Base-by-base conservation (phyloP, 2,329 filamentous ascomycete species). In the Emergomyces africanus region DNA sequence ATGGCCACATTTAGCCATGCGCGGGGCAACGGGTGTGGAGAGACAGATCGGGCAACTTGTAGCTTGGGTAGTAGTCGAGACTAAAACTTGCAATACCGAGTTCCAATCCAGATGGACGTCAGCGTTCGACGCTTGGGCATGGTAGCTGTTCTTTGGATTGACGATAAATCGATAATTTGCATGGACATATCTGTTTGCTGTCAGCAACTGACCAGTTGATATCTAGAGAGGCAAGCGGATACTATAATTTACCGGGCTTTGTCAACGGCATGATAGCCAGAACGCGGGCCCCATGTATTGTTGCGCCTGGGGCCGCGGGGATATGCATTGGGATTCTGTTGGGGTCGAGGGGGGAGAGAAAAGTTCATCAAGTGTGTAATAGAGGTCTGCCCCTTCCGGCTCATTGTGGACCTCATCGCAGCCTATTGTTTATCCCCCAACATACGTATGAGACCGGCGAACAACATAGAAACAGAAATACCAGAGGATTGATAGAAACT, bases 141-240 rank as follows among this genome's bases (percentile, higher is more conserved):
- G 81, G 70, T 97, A 99, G 67, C 86, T 83, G 60, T 84, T 86
- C 59, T 83, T 81, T 3, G 94, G 92, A 61, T 89, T 86, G 57
- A 99, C 91, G 61, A 99, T 87, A 71, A 99, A 99, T 59, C 94
- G 87, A 71, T 99, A 99, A 72, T 99, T 99, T 64, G 94, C 90
- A 72, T 99, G 91, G 18, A 99, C 86, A 65, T 89, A 90, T 77
- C 86, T 87, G 23, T 14, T 54, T 23, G 66, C 61, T 49, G 41
- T 25, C 44, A 42, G 18, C 28, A 56, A 23, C 39, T 20, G 15
- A 2, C 6, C n/a, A 54, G n/a, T 35, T 44, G 42, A 25, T 54
- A 30, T 37, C 48, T 6, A 30, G 39, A 12, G 15, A 9, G 33
- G 42, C 18, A 23, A 42, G 8, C 20, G 20, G 18, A 28, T 35